Percentiles rank a stretch among this genome's conserved stretches.
phyloP scores from a whole-genome alignment of 2,329 filamentous ascomycete genomes.

The Boeremia exigua region DNA sequence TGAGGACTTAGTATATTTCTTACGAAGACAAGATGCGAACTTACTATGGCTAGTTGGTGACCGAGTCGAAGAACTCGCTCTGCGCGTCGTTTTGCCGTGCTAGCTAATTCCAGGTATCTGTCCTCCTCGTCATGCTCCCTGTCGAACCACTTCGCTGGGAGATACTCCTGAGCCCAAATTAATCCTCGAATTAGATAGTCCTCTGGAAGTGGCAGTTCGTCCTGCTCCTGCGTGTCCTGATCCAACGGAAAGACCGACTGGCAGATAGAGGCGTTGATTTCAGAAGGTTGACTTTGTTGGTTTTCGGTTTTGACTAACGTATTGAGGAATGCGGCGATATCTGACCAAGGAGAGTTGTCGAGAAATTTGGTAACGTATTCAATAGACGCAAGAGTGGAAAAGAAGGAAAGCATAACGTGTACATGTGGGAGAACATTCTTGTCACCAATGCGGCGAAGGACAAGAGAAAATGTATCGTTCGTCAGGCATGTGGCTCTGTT shows the following conservation, averaged over 20 bases:
- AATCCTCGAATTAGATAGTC: conserved; percentile 72
- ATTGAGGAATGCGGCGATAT: conserved; percentile 61
- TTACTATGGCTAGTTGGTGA: conserved; percentile 51
- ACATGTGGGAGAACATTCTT: conserved; percentile 67
- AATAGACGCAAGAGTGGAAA: conserved; percentile 54
- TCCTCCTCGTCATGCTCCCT: conserved; percentile 71
- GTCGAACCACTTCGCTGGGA: conserved; percentile 66
- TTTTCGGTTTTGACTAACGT: conserved; percentile 52
- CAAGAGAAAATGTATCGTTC: conserved; percentile 54
- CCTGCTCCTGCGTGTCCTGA: conserved; percentile 37
- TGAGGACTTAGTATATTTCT: conserved; percentile 14
- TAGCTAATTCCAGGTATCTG: conserved; percentile 66
- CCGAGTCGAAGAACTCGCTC: conserved; percentile 67
- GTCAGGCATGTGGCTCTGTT: conserved; percentile 50
- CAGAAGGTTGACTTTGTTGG: conserved; percentile 29
- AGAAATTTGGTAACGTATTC: conserved; percentile 40
- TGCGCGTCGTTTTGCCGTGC: conserved; percentile 63
- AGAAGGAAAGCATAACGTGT: conserved; percentile 67
- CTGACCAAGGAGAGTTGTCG: conserved; percentile 60
- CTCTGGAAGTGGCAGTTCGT: conserved; percentile 67
- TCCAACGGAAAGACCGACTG: conserved; percentile 57
- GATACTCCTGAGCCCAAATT: conserved; percentile 65
- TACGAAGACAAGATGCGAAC: conserved; percentile 7
- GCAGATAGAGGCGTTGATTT: conserved; percentile 39
- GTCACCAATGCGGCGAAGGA: conserved; percentile 62